phyloP scores from a whole-genome alignment of 2,329 filamentous ascomycete species.

The Lasiodiplodia sp. region DNA sequence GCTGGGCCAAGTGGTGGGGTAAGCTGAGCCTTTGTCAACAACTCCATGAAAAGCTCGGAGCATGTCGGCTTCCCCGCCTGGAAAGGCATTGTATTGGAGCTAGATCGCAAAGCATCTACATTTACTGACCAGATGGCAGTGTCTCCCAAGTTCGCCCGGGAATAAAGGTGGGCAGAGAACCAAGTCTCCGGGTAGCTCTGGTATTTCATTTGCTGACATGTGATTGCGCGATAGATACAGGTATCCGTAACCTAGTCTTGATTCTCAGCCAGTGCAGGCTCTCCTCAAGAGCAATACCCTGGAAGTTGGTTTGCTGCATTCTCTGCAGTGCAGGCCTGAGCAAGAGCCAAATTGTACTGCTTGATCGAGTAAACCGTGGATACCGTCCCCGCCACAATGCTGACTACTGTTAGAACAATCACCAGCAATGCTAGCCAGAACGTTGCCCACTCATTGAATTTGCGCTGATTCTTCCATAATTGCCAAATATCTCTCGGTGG shows the following conservation, averaged over 20 bases:
- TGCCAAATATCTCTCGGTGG: background rate
- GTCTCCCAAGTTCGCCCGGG: background rate
- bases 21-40: constrained; percentile 2
- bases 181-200: background rate
- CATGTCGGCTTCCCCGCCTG: background rate
- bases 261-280: too few species aligned
- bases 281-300: too few species aligned
- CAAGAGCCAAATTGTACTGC: background rate
- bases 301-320: too few species aligned
- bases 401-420: background rate
- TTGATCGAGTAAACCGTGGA: background rate
- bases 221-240: background rate
- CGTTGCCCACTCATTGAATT: background rate
- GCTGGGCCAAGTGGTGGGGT: constrained; percentile 4
- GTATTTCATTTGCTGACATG: background rate
- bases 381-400: background rate
- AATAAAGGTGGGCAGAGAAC: background rate
- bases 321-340: background rate
- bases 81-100: background rate
- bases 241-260: background rate
- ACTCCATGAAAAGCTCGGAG: background rate
- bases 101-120: background rate
- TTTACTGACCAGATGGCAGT: background rate
- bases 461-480: background rate
- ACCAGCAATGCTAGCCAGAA: background rate